Evolutionary conservation across 2,329 filamentous ascomycete species (phyloP), one percentile per base, ranked within the genome.

Genomic region (Diaporthe citri): DNA sequence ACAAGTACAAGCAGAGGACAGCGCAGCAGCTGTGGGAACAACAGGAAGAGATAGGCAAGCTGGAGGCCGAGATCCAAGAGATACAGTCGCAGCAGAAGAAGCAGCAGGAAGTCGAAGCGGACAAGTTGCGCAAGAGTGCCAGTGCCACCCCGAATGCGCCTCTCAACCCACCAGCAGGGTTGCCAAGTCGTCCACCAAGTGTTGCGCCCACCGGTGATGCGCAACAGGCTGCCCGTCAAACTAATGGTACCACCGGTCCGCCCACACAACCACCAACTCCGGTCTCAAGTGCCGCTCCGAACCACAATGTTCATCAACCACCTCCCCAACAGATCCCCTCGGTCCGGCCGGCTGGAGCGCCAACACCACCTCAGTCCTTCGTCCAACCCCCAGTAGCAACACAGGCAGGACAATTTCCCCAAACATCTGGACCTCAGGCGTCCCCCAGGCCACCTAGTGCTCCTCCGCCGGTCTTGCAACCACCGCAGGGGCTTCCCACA

Each of bases 1-100:
- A 90, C 17, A 89, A 90, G 76, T 98, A 97, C 82, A 90, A 92
- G 77, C 90, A 93, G 60, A 87, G 92, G 57, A 87, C 93, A 66
- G 88, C 95, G n/a, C 86, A 87, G 73, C 89, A 93, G 79, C 94
- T 98, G 75, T 88, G 90, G 75, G 90, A 93, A 73, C 93, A 97
- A 76, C 96, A 98, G 85, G 88, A 87, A 75, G 88, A 87, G 70
- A 93, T 93, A 80, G 88, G 89, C 36, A 85, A 85, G 25, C 84
- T 96, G 57, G 89, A 92, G 82, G 87, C 87, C 75, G 93, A 98
- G 78, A 90, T 97, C 69, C 85, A 87, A 52, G 88, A 92, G 74
- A 88, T 97, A 66, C 91, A 96, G 81, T 87, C 88, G 79, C 75
- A 75, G 70, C 55, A 73, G 71, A 82, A 77, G 31, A 83, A 84